A percentile compares a stretch with the other conserved stretches of the same genome.
Conservation (phyloP, 1,284 basidiomycete genomes). For the Ceratobasidium sp. region DNA sequence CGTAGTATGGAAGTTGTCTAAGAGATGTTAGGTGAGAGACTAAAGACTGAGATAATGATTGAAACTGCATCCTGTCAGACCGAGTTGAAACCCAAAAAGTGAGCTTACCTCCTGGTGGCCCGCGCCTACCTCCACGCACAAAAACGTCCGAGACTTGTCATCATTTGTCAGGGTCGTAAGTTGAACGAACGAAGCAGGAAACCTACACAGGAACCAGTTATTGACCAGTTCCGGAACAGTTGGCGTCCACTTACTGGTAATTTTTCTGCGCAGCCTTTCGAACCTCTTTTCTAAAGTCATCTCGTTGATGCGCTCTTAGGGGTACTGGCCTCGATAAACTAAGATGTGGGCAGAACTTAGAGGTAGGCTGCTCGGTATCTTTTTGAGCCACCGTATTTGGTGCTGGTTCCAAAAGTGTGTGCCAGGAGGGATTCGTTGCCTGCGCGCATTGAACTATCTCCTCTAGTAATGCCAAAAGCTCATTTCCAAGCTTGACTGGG, state of each 20-base stretch:
- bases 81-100: conserved; percentile 27
- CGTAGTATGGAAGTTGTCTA: conserved; percentile 75
- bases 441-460: conserved; percentile 58
- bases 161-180: conserved; percentile 77
- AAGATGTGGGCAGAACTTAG: conserved; percentile 68
- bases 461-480: conserved; percentile 56
- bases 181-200: conserved; percentile 70
- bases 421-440: conserved; percentile 55
- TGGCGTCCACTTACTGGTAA: conserved; percentile 55
- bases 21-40: conserved; percentile 61
- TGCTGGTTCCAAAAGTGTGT: conserved; percentile 52
- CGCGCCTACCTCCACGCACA: conserved; percentile 76
- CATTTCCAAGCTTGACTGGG: conserved; percentile 58
- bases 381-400: conserved; percentile 26
- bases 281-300: conserved; percentile 67
- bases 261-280: conserved; percentile 56
- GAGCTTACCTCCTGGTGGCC: conserved; percentile 68
- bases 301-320: conserved; percentile 75
- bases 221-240: neutral
- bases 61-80: conserved; percentile 56
- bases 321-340: conserved; percentile 72
- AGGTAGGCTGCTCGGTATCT: conserved; percentile 38
- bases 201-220: conserved; percentile 54
- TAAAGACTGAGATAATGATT: conserved; percentile 57
- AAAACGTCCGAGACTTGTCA: conserved; percentile 75